A percentile compares a stretch with the other conserved stretches of the same genome.
Evolutionary conservation across 2,329 filamentous ascomycete species (phyloP).

Genomic region (Cryphonectria parasitica): DNA sequence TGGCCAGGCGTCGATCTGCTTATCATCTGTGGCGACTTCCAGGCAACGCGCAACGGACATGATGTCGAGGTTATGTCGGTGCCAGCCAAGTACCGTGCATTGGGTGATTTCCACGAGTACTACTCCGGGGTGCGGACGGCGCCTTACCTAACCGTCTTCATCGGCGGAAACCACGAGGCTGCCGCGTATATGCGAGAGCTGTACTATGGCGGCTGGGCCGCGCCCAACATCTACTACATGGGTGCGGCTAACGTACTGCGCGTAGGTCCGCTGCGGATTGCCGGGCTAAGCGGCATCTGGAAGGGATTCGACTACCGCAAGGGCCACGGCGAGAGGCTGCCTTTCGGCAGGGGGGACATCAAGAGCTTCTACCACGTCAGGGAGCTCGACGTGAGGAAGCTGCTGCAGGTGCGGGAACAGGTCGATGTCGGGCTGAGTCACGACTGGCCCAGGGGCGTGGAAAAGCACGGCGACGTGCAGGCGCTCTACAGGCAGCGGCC

Average conservation of each 20-base stretch:
- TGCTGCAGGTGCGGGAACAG: conserved; percentile 82
- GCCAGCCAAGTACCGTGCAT: conserved; percentile 81
- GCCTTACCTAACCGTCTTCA: conserved; percentile 89
- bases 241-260: conserved; percentile 89
- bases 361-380: conserved; percentile 87
- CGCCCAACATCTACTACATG: conserved; percentile 95
- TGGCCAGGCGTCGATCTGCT: conserved; percentile 87
- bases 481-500: conserved; percentile 74
- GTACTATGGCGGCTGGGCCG: conserved; percentile 96
- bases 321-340: conserved; percentile 81
- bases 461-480: conserved; percentile 72
- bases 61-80: conserved; percentile 91
- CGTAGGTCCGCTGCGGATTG: conserved; percentile 83
- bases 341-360: conserved; percentile 77
- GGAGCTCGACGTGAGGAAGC: conserved; percentile 87
- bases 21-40: conserved; percentile 96
- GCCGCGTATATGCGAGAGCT: conserved; percentile 89
- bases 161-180: conserved; percentile 95
- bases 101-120: conserved; percentile 94
- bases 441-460: conserved; percentile 89
- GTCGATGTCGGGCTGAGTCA: conserved; percentile 92
- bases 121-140: conserved; percentile 79
- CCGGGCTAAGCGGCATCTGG: conserved; percentile 92
- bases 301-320: conserved; percentile 87
- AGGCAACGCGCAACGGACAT: conserved; percentile 78